Evolutionary conservation across 2,329 filamentous ascomycete genomes (phyloP).

Genomic region (Cordyceps militaris): DNA sequence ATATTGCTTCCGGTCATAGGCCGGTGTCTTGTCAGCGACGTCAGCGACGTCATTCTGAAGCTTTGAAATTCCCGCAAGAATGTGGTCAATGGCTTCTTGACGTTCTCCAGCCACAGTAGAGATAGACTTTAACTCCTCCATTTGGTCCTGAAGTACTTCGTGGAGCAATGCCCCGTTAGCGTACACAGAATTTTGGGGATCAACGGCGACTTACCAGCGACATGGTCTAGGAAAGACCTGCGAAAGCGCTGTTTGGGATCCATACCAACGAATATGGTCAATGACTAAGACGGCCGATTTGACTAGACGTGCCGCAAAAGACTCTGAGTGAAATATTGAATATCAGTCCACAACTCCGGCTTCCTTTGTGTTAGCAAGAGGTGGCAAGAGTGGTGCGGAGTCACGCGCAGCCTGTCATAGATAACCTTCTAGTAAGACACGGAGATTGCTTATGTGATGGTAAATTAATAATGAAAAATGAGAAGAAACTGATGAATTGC

Average conservation of each 20-base stretch:
- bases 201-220: slow-evolving; percentile 49
- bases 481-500: not conserved
- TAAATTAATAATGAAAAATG: not conserved
- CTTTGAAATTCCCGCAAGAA: slow-evolving; percentile 69
- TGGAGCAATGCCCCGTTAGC: not conserved
- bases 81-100: slow-evolving; percentile 72
- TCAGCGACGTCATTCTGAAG: slow-evolving; percentile 82
- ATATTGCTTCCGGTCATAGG: slow-evolving; percentile 86
- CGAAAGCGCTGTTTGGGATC: slow-evolving; percentile 71
- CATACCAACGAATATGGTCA: slow-evolving; percentile 21
- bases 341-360: not conserved
- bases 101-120: slow-evolving; percentile 63
- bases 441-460: not conserved
- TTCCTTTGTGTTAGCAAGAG: not conserved
- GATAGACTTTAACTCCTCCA: slow-evolving; percentile 58
- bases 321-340: not conserved
- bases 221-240: slow-evolving; percentile 70
- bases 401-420: not conserved
- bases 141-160: slow-evolving; percentile 68
- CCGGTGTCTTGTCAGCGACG: slow-evolving; percentile 71
- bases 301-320: not conserved
- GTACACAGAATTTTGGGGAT: not conserved
- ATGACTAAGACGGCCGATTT: not conserved
- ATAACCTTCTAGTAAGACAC: not conserved
- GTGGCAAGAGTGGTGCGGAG: not conserved